Base-by-base conservation (phyloP, 768 basidiomycete species). In the Trametes cubensis region DNA sequence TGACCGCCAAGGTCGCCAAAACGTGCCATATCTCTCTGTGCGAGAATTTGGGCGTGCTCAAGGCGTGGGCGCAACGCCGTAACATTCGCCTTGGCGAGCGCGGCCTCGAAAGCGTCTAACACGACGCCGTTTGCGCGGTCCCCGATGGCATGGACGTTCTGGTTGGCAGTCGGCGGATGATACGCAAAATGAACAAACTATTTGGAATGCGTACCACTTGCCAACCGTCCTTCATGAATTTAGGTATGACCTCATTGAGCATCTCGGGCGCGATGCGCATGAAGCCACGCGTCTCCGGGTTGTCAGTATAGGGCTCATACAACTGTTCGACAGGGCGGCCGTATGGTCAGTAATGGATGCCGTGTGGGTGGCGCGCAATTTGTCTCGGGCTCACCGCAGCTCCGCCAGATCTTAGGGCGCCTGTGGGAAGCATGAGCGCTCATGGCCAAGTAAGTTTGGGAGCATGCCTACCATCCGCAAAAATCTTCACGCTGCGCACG, bases 1-100 rank as follows among this genome's bases (percentile, higher is more conserved):
- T 66, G 69, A 92, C 94, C 88, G 59, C 93, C 94, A 8, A 95
- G 83, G 64, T 79, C 83, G 20, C 89, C 93, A 17, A 95, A 80
- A 17, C 93, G 83, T 26, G 75, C 75, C 79, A 96, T 86, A 71
- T 96, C 95, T 2, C 76, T 78, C n/a, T 80, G 77, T 2, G 83
- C 86, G 74, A 96, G 81, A 68, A 97, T 87, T 73, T 97, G 94
- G 8, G 92, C 93, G 74, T 98, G 95, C 72, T 98, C 95, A 14
- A 96, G 81, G 25, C 95, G 84, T 49, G 92, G 88, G 44, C 94
- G 80, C 48, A 86, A 75, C 25, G 86, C 84, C 26, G 83, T 80
- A 10, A 89, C 84, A 66, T 89, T 83, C 45, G 78, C 78, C 25
- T 82, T 81, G 59, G 82, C 74, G 54, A 93, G 73, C 5, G 87